Base-by-base conservation (phyloP, 306 rosid genomes). In the Malus orientalis region DNA sequence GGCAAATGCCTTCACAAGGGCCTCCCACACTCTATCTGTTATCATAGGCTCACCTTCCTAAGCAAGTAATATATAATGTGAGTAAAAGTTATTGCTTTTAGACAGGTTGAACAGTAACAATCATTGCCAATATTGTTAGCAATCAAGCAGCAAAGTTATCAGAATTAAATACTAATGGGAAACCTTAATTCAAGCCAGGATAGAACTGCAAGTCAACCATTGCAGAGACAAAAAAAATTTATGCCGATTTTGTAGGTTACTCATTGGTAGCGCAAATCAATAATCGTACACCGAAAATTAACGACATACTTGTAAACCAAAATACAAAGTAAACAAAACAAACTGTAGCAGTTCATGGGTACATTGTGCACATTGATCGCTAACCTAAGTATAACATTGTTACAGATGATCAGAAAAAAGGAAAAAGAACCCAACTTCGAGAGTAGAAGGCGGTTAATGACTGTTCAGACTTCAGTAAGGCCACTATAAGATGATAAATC, bases 31-130 rank as follows among this genome's bases (percentile, higher is more conserved):
- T 67, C 99, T 84, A 77, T 88, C 93, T 9, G 97, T 92, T 82
- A 91, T 84, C 96, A 89, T 87, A 78, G 85, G 79, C 82, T 95
- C 99, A 74, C 97, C 98, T 89, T 95, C 98, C 99, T 95, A 65
- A 14, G 70, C 78, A 85, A 47, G 74, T 36, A 87, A 49, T 51
- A 63, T 32, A 61, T 16, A 36, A 82, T 33, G 71, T 87, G 74
- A 84, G 84, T 49, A 62, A 55, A 68, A 42, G 60, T 45, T 5
- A 61, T 7, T 47, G 54, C 69, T 40, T 68, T 55, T 22, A 3
- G 29, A 82, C 54, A 36, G 67, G 57, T 73, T 60, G 44, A 55
- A 10, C 72, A 40, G 33, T 42, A 44, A 45, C 45, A 57, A 20
- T 23, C 2, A 29, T 23, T 25, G 15, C 33, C 38, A 62, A 25